Evolutionary conservation across 163 green algal species (phyloP), one percentile per base, ranked within the genome.

Genomic region (Chlamydomonas reinhardtii): DNA sequence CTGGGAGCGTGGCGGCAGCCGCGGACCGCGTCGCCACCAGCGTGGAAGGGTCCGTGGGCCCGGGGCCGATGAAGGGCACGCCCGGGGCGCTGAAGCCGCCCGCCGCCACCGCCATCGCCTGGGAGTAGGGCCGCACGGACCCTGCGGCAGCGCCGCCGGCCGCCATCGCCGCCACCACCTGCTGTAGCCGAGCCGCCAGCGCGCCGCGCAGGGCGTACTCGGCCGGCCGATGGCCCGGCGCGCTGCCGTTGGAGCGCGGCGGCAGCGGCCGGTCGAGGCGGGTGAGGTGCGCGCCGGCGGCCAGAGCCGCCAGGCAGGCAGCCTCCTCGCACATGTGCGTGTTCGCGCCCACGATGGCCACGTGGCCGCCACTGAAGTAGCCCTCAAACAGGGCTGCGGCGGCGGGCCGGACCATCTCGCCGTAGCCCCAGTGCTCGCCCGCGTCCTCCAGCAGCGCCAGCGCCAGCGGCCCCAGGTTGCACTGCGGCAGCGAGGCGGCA

Each of bases 261-360:
- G 52, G 34, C 31, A 37, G 2, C 22, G 69, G 69, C 29, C 80
- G 69, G 56, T 62, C 64, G 35, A 79, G 35, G 27, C 80, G 80
- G 6, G 35, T n/a, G 19, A 86, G 65, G 43, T 62, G 35, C 34
- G 61, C 85, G 22, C 81, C 87, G 4, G 66, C 62, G 37, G n/a
- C 56, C 27, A 88, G 61, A n/a, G 78, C 87, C 61, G 87, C 87
- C 31, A 88, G 81, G 65, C 73, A 24, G 6, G 75, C 82, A 0
- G 82, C 61, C 35, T 87, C 70, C 75, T 76, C 56, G 71, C 84
- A 16, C 74, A 82, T 72, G 19, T 48, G 34, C 12, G 35, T 59
- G 59, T 86, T 74, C 14, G 54, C 19, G 25, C 87, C 87, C 20
- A 83, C 48, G 52, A 91, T 43, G 52, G 83, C 37, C n/a, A 91